Conservation (phyloP, 75 land plant species). For the Azolla pinnata region DNA sequence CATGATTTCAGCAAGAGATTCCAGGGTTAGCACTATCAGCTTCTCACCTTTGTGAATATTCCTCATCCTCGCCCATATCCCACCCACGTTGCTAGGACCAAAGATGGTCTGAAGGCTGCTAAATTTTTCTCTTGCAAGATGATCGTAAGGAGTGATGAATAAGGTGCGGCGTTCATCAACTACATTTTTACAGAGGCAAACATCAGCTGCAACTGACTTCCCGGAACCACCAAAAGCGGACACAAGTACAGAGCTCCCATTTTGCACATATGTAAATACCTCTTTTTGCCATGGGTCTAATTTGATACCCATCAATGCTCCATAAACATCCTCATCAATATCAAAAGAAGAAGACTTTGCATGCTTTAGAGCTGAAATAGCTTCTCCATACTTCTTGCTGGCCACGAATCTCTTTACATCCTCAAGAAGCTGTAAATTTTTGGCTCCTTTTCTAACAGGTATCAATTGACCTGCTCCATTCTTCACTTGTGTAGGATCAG, state of each 20-base stretch:
- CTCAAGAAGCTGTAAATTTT: neutral
- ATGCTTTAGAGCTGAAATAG: neutral
- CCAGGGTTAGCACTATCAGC: slow-evolving; percentile 7
- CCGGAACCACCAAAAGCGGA: slow-evolving; percentile 1
- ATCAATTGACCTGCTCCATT: neutral
- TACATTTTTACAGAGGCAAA: neutral
- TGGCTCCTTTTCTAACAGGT: neutral
- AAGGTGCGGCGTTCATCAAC: neutral
- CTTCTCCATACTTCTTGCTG: neutral
- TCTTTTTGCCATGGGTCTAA: slow-evolving; percentile 1
- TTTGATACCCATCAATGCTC: neutral
- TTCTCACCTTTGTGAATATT: neutral
- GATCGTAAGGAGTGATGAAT: neutral
- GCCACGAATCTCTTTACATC: neutral
- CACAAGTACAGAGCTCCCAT: slow-evolving; percentile 3
- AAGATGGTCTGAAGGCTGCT: neutral
- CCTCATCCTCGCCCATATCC: neutral
- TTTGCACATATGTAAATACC: neutral
- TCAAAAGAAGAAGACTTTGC: neutral
- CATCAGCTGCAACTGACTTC: neutral
- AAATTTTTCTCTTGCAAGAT: neutral
- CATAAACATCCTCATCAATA: neutral
- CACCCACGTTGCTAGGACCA: neutral
- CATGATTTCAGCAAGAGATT: neutral
- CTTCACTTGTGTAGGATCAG: too few relatives aligned